Conservation (phyloP, 768 basidiomycete species). For the Suillus paluster region DNA sequence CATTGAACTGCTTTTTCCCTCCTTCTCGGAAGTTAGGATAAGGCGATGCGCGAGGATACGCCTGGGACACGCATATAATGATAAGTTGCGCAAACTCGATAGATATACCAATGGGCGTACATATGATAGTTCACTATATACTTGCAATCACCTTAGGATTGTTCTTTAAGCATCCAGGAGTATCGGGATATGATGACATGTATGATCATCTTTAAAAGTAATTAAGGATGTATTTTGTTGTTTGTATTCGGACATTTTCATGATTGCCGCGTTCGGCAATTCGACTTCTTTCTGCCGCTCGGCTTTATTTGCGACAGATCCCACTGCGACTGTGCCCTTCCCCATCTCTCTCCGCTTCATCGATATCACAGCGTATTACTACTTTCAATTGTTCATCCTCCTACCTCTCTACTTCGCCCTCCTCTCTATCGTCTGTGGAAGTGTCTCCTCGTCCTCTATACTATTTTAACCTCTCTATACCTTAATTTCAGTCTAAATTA, state of each 20-base stretch:
- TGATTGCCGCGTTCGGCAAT: conserved; percentile 44
- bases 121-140: background rate
- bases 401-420: background rate
- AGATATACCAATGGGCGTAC: background rate
- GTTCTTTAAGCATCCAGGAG: too few relatives aligned
- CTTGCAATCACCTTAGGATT: background rate
- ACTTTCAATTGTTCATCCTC: conserved; percentile 13
- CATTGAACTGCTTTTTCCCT: conserved; percentile 3
- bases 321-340: conserved; percentile 37
- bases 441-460: background rate
- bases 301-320: conserved; percentile 47
- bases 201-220: background rate
- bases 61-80: background rate
- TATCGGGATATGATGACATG: background rate
- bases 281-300: conserved; percentile 40
- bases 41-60: background rate
- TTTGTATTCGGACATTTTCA: conserved; percentile 38
- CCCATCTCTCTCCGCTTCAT: conserved; percentile 33
- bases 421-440: background rate
- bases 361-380: conserved; percentile 29
- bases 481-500: conserved; percentile 42
- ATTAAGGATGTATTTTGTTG: conserved; percentile 11
- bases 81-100: background rate
- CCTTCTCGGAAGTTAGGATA: conserved; percentile 5
- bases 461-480: conserved; percentile 17